Evolutionary conservation across 2,329 filamentous ascomycete genomes (phyloP), one percentile per base, ranked within the genome.

Genomic region (Massarina eburnea): DNA sequence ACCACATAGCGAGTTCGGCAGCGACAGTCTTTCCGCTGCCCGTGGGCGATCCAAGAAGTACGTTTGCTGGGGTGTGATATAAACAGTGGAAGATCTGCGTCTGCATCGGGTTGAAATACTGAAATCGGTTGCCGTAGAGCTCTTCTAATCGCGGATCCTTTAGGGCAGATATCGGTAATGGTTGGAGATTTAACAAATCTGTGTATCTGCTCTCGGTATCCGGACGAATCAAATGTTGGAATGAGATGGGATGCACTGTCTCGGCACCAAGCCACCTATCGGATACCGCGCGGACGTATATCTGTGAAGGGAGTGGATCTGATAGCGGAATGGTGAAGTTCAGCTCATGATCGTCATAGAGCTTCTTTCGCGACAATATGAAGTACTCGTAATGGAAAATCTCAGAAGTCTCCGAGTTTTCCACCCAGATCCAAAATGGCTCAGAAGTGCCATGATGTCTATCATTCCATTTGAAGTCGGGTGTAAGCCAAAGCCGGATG

Each of bases 91-190:
- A 99, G 41, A 99, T 90, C 64, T 99, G 94, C 0, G 94, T 97
- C 71, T 99, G 94, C 95, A 99, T 97, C 0, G 94, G 94, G 65
- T 99, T 99, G 79, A 99, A 99, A 71, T 86, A 99, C 54, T 94
- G 86, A 70, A 99, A 99, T 24, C 91, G 83, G 66, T 92, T 78
- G 0, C 80, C 84, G 62, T 99, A 99, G 1, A 99, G 81, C 49
- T 94, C 89, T 67, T 99, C 92, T 0, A 99, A 72, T 0, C 84
- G 77, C 0, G 89, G 84, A 52, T 97, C 96, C 65, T 96, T 91
- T 33, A 99, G 76, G 1, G 92, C 92, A 17, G 84, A 81, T 49
- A 99, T 84, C 0, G 92, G 88, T 3, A 99, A 76, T 2, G 94
- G 94, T 65, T 97, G 94, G 19, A 99, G 75, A 61, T 96, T 89